Conservation (phyloP, 2,329 filamentous ascomycete genomes). For the Xylaria sp. region DNA sequence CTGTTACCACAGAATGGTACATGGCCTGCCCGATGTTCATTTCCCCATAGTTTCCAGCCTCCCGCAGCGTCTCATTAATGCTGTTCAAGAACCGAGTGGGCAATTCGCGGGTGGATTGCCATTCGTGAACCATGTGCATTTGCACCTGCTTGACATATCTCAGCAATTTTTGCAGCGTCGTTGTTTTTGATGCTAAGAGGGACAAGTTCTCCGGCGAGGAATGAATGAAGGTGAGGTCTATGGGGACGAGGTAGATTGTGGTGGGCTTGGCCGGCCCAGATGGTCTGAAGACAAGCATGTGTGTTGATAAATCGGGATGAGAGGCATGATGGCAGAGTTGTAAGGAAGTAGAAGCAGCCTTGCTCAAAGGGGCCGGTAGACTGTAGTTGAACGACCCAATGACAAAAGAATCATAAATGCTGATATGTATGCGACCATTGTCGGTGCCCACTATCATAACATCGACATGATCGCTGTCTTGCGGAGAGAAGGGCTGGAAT, state of each 20-base stretch:
- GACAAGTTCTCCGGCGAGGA: conserved; percentile 80
- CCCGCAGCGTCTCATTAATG: conserved; percentile 74
- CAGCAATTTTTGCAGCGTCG: conserved; percentile 82
- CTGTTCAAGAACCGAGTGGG: conserved; percentile 77
- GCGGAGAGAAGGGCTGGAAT: conserved; percentile 63
- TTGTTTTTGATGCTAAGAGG: conserved; percentile 82
- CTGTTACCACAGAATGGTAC: conserved; percentile 83
- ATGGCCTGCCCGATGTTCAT: conserved; percentile 71
- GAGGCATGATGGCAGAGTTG: conserved; percentile 65
- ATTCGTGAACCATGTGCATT: conserved; percentile 78
- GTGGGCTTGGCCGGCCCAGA: conserved; percentile 43
- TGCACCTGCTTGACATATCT: conserved; percentile 83
- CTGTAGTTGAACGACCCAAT: conserved; percentile 68
- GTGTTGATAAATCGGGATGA: conserved; percentile 74
- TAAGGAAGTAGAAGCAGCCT: conserved; percentile 27
- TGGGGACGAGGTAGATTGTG: conserved; percentile 66
- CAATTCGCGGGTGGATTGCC: conserved; percentile 79
- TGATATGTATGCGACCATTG: conserved; percentile 73
- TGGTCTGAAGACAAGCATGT: conserved; percentile 67
- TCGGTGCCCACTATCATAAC: conserved; percentile 75
- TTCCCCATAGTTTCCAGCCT: conserved; percentile 60
- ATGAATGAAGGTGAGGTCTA: conserved; percentile 83
- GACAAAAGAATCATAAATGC: conserved; percentile 83
- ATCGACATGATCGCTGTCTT: conserved; percentile 74
- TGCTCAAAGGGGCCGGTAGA: conserved; percentile 36